Percentiles rank a stretch among this genome's conserved stretches.
Evolutionary conservation across 139 green algal species (phyloP).

Genomic region (Chloropicon primus): DNA sequence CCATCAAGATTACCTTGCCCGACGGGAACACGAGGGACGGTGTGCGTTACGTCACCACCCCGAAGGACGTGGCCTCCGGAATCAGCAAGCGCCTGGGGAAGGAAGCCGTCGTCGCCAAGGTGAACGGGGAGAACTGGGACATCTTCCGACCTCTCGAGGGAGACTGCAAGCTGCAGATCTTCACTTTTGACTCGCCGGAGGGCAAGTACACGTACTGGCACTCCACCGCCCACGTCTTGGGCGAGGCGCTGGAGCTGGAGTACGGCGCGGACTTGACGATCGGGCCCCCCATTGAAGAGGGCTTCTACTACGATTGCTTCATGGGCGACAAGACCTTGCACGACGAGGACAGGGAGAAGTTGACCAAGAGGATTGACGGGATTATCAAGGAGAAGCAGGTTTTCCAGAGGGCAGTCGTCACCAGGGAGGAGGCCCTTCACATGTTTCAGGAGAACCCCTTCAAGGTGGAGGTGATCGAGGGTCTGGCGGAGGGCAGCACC

Average conservation of each 20-base stretch:
- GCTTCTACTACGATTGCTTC: conserved; percentile 98
- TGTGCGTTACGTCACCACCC: conserved; percentile 73
- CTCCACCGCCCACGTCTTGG: conserved; percentile 78
- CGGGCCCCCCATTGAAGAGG: conserved; percentile 72
- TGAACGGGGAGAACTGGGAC: conserved; percentile 78
- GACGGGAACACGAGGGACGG: conserved; percentile 49
- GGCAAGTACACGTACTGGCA: conserved; percentile 61
- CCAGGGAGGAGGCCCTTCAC: conserved; percentile 71
- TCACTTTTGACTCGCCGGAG: conserved; percentile 71
- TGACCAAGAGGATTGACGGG: conserved; percentile 53
- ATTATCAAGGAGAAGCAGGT: conserved; percentile 76
- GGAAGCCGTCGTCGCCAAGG: conserved; percentile 69
- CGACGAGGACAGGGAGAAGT: conserved; percentile 33
- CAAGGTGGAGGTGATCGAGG: conserved; percentile 92
- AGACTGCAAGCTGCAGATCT: conserved; percentile 73
- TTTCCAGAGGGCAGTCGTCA: conserved; percentile 85
- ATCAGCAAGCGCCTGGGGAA: conserved; percentile 84
- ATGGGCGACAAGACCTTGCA: conserved; percentile 68
- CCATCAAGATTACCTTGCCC: conserved; percentile 77
- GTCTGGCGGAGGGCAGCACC: conserved; percentile 59
- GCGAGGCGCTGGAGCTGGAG: conserved; percentile 84
- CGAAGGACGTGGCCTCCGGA: conserved; percentile 75
- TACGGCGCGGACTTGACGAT: conserved; percentile 93
- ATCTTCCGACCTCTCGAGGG: conserved; percentile 68
- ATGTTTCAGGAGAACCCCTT: conserved; percentile 99